Base-by-base conservation (phyloP, 805 yeast genomes). In the Isabelozyma pseudorhagii region DNA sequence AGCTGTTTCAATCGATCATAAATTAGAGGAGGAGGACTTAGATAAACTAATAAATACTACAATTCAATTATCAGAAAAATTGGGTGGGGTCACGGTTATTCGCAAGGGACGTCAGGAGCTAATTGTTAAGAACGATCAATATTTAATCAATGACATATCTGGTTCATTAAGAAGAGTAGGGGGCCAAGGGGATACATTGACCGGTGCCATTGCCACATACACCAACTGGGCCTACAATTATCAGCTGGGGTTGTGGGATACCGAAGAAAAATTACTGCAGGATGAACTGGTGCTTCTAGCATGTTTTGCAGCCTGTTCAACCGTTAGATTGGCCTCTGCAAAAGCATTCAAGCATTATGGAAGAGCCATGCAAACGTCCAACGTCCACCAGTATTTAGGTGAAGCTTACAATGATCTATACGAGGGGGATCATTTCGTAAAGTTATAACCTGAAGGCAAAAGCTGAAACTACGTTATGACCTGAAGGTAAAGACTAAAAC, bases 171-270 rank as follows among this genome's bases (percentile, higher is more conserved):
- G 89, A 60, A 76, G 99, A 47, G 96, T 89, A 7, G 97, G 97
- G 10, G 99, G 99, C 0, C 98, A 94, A 69, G 99, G 99, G 25
- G 99, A 94, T 59, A 87, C 97, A 0, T 66, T 94, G 39, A 81
- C 93, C 0, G 99, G 99, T 0, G 73, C 89, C 21, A 68, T 91
- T n/a, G 91, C 92, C 1, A 85, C 96, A 0, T 74, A 93, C 59
- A 60, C 88, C 34, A 88, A 89, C 5, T 93, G 96, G 96, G 82
- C 87, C 5, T 62, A 78, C 21, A 85, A 86, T 10, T 86, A 88
- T 61, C 78, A 80, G 51, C 60, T 75, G 31, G 65, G 72, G 2
- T 59, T 85, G 1, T 89, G 96, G 92, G 76, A 77, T 1, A 62
- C 69, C 1, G 60, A 69, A 18, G 59, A 64, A 8, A 59, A 63